phyloP scores from a whole-genome alignment of 2,329 filamentous ascomycete species.

The Alternaria dauci region DNA sequence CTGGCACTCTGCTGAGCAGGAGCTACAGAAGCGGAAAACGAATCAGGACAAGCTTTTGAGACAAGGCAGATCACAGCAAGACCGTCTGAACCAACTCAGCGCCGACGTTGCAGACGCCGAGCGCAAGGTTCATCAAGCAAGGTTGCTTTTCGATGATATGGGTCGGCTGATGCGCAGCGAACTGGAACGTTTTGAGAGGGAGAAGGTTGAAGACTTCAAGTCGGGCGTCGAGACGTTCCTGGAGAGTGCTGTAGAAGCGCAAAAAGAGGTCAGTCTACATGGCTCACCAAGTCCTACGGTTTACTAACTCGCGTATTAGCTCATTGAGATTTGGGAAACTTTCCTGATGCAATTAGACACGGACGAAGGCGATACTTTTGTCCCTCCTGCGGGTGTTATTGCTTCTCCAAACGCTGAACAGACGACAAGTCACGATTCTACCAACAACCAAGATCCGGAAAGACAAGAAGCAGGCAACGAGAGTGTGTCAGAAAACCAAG shows the following conservation, averaged over 20 bases:
- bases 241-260: constrained; percentile 95
- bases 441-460: constrained; percentile 17
- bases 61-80: constrained; percentile 95
- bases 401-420: constrained; percentile 38
- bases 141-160: constrained; percentile 96
- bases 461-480: constrained; percentile 4
- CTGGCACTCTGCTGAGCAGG: constrained; percentile 90
- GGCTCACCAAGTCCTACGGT: neutral
- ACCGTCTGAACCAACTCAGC: constrained; percentile 88
- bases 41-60: constrained; percentile 94
- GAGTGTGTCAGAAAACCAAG: neutral
- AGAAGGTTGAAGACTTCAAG: constrained; percentile 99
- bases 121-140: constrained; percentile 87
- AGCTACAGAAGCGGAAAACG: constrained; percentile 86
- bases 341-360: constrained; percentile 96
- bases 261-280: constrained; percentile 82
- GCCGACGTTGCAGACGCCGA: constrained; percentile 96
- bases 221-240: constrained; percentile 96
- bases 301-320: constrained; percentile 51
- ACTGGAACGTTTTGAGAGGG: constrained; percentile 90
- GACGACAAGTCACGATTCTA: constrained; percentile 20
- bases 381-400: constrained; percentile 50
- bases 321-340: constrained; percentile 95
- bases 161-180: constrained; percentile 89
- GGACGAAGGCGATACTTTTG: constrained; percentile 72